phyloP scores from a whole-genome alignment of 805 yeast genomes.

The Kuraishia floccosa region DNA sequence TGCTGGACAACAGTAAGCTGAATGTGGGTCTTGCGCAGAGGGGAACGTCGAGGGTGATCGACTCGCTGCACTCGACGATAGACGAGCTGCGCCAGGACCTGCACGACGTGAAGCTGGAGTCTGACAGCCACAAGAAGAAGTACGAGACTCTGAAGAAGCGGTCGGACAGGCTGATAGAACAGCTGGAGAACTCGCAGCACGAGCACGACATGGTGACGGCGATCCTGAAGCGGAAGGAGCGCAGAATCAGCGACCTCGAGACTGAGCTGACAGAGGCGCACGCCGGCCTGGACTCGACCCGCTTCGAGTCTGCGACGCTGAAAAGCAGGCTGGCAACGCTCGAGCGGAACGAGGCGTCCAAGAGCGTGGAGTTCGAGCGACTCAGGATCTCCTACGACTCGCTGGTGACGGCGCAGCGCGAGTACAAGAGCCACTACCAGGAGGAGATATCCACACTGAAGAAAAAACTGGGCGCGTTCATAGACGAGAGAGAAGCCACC shows the following conservation, averaged over 20 bases:
- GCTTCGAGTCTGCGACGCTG: slow-evolving; percentile 36
- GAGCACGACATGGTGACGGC: slow-evolving; percentile 69
- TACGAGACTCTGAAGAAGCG: slow-evolving; percentile 32
- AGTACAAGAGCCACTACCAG: slow-evolving; percentile 26
- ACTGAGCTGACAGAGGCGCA: slow-evolving; percentile 35
- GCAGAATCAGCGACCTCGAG: slow-evolving; percentile 60
- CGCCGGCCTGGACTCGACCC: slow-evolving; percentile 34
- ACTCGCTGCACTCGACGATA: slow-evolving; percentile 16
- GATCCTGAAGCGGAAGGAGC: slow-evolving; percentile 56
- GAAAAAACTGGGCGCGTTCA: slow-evolving; percentile 20
- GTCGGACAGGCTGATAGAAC: slow-evolving; percentile 47
- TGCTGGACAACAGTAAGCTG: too few relatives aligned
- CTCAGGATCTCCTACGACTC: slow-evolving; percentile 50
- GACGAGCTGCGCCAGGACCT: slow-evolving; percentile 13
- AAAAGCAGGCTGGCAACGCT: slow-evolving; percentile 36
- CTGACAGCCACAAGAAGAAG: slow-evolving; percentile 41
- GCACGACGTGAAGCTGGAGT: slow-evolving; percentile 14
- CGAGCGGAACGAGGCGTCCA: slow-evolving; percentile 29
- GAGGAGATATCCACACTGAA: slow-evolving; percentile 25
- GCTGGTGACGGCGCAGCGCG: slow-evolving; percentile 35
- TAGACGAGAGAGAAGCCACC: slow-evolving; percentile 15
- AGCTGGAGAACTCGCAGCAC: slow-evolving; percentile 59
- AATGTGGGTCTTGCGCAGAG: too few relatives aligned
- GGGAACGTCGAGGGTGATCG: slow-evolving; percentile 19
- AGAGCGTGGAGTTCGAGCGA: slow-evolving; percentile 42